A percentile compares a stretch with the other conserved stretches of the same genome.
Evolutionary conservation across 805 yeast genomes (phyloP).

Genomic region (Cyberlindnera samutprakarnensis): DNA sequence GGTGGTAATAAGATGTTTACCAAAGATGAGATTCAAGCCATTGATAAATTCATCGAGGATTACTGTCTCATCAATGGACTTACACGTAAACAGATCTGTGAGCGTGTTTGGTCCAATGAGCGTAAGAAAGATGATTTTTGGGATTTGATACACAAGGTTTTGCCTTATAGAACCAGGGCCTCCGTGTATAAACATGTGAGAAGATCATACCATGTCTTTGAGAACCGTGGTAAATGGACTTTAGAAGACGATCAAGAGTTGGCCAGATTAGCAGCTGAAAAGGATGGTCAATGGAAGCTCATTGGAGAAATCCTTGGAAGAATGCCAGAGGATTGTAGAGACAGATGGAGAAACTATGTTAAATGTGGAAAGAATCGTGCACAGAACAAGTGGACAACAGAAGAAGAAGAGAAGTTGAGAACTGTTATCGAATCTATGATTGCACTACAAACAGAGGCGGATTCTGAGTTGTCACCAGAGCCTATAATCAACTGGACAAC

Average conservation of each 20-base stretch:
- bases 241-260: slow-evolving; percentile 69
- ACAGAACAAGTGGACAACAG: slow-evolving; percentile 69
- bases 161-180: slow-evolving; percentile 83
- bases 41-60: slow-evolving; percentile 64
- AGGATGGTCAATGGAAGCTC: slow-evolving; percentile 81
- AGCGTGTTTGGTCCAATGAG: slow-evolving; percentile 81
- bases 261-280: slow-evolving; percentile 51
- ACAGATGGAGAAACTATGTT: slow-evolving; percentile 91
- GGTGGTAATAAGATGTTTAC: slow-evolving; percentile 35
- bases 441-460: slow-evolving; percentile 16
- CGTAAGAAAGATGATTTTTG: slow-evolving; percentile 85
- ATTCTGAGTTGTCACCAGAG: no score
- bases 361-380: slow-evolving; percentile 80
- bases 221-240: slow-evolving; percentile 87
- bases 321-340: slow-evolving; percentile 98
- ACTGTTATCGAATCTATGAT: slow-evolving; percentile 46
- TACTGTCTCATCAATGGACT: slow-evolving; percentile 59
- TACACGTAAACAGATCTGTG: slow-evolving; percentile 64
- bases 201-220: slow-evolving; percentile 80
- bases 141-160: slow-evolving; percentile 71
- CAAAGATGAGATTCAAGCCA: slow-evolving; percentile 57
- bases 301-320: slow-evolving; percentile 76
- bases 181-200: slow-evolving; percentile 90
- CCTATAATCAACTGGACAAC: slow-evolving; percentile 81
- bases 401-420: slow-evolving; percentile 60